These are phyloP conservation scores for Pythium dissotocum DNA, from an alignment of 352 stramenopile species.

Conservation along the genomic window DNA sequence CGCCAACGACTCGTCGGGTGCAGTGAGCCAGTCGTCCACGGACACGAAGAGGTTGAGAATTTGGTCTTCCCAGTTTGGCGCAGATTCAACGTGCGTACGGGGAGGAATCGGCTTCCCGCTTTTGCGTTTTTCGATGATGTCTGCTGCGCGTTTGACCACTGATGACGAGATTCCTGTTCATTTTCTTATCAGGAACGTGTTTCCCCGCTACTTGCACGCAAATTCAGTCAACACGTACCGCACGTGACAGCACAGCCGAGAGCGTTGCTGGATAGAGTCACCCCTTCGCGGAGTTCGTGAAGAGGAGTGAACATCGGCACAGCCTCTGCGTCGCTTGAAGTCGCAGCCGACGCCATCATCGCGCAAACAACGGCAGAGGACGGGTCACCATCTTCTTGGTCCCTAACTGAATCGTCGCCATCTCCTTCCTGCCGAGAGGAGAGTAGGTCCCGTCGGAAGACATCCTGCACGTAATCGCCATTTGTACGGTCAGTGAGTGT, in stretches of 20 bases:
- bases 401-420: not conserved
- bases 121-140: constrained; percentile 23
- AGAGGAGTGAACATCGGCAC: constrained; percentile 41
- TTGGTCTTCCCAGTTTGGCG: constrained; percentile 23
- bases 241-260: constrained; percentile 65
- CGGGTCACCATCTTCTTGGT: not conserved
- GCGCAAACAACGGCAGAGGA: constrained; percentile 40
- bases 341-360: constrained; percentile 52
- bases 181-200: not conserved
- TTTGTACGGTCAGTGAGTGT: not conserved
- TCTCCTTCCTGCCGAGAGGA: not conserved
- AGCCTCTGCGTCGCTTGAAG: not conserved
- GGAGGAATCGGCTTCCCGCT: constrained; percentile 13
- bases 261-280: constrained; percentile 73
- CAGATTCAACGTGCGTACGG: not conserved
- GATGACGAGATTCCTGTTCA: constrained; percentile 15
- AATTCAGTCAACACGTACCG: constrained; percentile 33
- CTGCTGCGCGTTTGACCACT: constrained; percentile 26
- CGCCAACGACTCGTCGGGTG: constrained; percentile 6
- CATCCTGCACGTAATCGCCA: constrained; percentile 11
- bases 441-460: constrained; percentile 20
- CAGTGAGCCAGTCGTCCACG: constrained; percentile 20
- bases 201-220: no score
- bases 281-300: constrained; percentile 60
- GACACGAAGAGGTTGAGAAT: constrained; percentile 21